Evolutionary conservation across 2,329 filamentous ascomycete species (phyloP), one percentile per base, ranked within the genome.

Genomic region (Colletotrichum chrysophilum): DNA sequence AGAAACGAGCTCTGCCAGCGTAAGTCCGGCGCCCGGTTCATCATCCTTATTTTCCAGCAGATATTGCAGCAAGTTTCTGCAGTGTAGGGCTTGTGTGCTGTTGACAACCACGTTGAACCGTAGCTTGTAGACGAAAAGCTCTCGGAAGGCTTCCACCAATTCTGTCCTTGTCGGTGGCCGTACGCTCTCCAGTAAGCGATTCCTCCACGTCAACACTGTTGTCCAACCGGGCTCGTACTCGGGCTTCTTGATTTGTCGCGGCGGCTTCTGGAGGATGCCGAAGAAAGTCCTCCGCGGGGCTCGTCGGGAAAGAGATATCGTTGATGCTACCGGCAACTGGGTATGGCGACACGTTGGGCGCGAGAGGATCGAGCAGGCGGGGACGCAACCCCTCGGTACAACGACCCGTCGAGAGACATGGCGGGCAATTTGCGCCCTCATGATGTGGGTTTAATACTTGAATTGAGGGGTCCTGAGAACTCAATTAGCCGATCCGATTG

Each of bases 161-260:
- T 94, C 91, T n/a, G 88, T 83, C 4, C 88, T 86, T 0, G 90
- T 84, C 18, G 95, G 95, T 12, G 91, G 90, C 38, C 95, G 91
- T 43, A 92, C 87, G 67, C 90, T 89, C 71, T 94, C 89, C 67
- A 90, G 88, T 78, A 93, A 86, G 76, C 91, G 90, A 78, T 91
- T 91, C 68, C 90, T 87, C 82, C 95, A 90, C 74, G 94, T 90
- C 79, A 94, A 90, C 86, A 98, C 91, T 18, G 89, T 90, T 78
- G 92, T 91, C 80, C 96, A 91, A 69, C 95, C 96, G 1, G 91
- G 94, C 80, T 92, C 94, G 76, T 93, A 86, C 79, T 92, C 89
- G 66, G 92, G 88, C 26, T 91, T 88, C 82, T 92, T 93, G 58
- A 92, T 84, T 72, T 90, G 86, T 74, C 91, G 88, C 21, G 91